Evolutionary conservation across 805 yeast genomes (phyloP).

Genomic region (Alloascoidea hylecoeti): DNA sequence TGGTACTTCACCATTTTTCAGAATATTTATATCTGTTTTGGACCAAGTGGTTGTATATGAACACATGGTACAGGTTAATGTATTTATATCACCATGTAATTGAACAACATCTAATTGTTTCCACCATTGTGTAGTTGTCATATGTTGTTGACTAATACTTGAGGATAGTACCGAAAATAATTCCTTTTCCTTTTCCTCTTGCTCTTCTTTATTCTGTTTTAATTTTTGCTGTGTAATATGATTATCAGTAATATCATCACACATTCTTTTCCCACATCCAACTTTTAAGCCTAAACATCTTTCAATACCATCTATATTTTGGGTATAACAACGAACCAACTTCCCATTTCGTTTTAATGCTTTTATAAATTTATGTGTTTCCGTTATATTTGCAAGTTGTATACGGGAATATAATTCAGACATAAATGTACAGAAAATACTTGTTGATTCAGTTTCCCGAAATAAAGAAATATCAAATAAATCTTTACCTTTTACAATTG

Average conservation of each 20-base stretch:
- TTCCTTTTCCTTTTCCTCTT: constrained; percentile 1
- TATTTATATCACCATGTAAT: constrained; percentile 79
- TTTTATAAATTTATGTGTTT: constrained; percentile 65
- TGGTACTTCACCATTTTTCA: constrained; percentile 57
- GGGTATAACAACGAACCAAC: constrained; percentile 80
- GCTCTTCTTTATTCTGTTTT: not conserved
- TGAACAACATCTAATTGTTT: constrained; percentile 67
- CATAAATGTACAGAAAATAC: constrained; percentile 83
- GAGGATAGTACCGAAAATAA: too few species aligned
- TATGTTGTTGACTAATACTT: constrained; percentile 21
- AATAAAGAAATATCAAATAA: constrained; percentile 80
- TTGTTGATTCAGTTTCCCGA: constrained; percentile 47
- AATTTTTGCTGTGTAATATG: not conserved
- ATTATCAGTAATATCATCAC: not conserved
- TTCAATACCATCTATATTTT: constrained; percentile 88
- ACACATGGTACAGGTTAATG: constrained; percentile 66
- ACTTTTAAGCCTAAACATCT: constrained; percentile 43
- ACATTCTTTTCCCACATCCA: constrained; percentile 24
- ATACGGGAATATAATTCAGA: constrained; percentile 58
- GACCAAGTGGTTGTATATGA: constrained; percentile 47
- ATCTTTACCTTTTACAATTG: constrained; percentile 73
- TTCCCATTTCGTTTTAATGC: constrained; percentile 45
- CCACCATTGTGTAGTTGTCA: constrained; percentile 26
- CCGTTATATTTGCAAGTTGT: constrained; percentile 60
- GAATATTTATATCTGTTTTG: constrained; percentile 25